Evolutionary conservation across 2,329 filamentous ascomycete genomes (phyloP).

Genomic region (Beauveria sp.): DNA sequence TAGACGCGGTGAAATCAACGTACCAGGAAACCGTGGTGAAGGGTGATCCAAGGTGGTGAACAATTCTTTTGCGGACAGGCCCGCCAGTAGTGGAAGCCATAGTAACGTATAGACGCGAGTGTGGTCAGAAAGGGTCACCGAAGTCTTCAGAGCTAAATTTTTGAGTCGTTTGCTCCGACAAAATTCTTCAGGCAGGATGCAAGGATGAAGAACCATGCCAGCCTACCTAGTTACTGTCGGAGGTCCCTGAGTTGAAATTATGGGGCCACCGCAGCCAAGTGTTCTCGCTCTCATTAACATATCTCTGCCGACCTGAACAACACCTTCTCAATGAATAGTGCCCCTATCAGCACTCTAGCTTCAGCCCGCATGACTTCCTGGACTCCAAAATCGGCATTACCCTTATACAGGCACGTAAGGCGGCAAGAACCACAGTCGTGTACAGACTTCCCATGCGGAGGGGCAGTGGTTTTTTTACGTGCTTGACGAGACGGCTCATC

Average conservation of each 20-base stretch:
- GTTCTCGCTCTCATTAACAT: no score
- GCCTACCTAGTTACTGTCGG: no score
- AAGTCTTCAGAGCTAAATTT: neutral
- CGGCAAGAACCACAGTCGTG: neutral
- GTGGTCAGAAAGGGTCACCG: neutral
- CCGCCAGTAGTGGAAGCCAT: conserved; percentile 22
- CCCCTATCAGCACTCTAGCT: neutral
- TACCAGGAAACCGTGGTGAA: conserved; percentile 57
- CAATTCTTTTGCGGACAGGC: conserved; percentile 42
- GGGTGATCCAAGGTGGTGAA: conserved; percentile 59
- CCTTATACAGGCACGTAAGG: neutral
- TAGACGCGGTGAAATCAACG: conserved; percentile 11
- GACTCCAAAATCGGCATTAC: neutral
- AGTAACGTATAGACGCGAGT: neutral
- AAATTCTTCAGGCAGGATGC: neutral
- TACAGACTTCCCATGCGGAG: neutral
- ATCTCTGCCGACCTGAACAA: neutral
- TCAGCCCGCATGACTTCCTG: neutral
- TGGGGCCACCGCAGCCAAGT: no score
- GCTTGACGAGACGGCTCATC: neutral
- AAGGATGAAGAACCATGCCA: no score
- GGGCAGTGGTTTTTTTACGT: neutral
- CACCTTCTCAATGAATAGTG: neutral
- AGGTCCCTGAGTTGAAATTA: no score
- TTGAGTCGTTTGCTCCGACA: neutral